Base-by-base conservation (phyloP, 1,284 basidiomycete species). In the Cystobasidium pallidum region DNA sequence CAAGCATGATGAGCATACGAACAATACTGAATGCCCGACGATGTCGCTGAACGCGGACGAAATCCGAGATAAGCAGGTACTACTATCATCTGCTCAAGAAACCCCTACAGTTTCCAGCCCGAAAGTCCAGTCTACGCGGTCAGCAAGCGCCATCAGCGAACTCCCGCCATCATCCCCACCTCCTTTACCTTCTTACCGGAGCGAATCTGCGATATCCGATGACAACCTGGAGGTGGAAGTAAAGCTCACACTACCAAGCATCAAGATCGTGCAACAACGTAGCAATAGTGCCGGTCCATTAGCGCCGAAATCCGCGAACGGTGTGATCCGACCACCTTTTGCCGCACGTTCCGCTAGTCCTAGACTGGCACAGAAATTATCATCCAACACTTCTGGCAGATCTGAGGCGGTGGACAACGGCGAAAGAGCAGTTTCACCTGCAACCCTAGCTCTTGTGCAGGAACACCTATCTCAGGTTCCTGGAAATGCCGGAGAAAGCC, bases 91-190 rank as follows among this genome's bases (percentile, higher is more conserved):
- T 7, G 36, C 36, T 39, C 36, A 13, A 39, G 13, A 39, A 39
- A 39, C 36, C 36, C 6, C 36, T 7, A 13, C 36, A 39, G 36
- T 8, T 45, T 19, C 3, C 19, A 45, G n/a, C 47, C n/a, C n/a
- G 32, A 49, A 34, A 24, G 43, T 30, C 30, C 43, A 7, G 21
- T 30, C 62, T 3, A 36, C 17, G 21, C 43, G 43, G 3, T 65
- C 62, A 19, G 51, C 45, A 28, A 65, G 49, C 45, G 62, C n/a
- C 15, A 19, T 45, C 3, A 67, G 52, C 43, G 39, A 52, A 4
- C 39, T 67, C 2, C 66, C 66, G 4, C 66, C 66, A 3, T 67
- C 66, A 1, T 67, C 66, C 11, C 66, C 66, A 10, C 66, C 66
- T 8, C 66, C 66, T 15, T 55, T 67, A 24, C 66, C 66, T 10